Conservation (phyloP, 2,329 filamentous ascomycete species). For the Arachnopeziza araneosa region DNA sequence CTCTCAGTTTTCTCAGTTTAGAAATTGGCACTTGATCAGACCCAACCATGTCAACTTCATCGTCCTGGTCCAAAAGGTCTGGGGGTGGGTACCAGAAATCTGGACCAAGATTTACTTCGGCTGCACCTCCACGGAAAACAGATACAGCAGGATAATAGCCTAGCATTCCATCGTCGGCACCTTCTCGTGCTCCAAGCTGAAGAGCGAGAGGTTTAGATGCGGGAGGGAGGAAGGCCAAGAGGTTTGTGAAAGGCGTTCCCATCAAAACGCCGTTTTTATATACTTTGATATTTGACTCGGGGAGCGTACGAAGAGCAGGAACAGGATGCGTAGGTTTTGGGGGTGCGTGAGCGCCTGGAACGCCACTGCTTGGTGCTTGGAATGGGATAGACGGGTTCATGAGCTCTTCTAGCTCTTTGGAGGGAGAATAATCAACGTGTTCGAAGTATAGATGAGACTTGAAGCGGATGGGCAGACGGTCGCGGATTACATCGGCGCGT, state of each 20-base stretch:
- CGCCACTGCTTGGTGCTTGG: slow-evolving; percentile 33
- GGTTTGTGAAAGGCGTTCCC: slow-evolving; percentile 81
- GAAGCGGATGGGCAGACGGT: slow-evolving; percentile 90
- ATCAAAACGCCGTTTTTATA: slow-evolving; percentile 89
- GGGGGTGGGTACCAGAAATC: slow-evolving; percentile 86
- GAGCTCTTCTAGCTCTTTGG: slow-evolving; percentile 81
- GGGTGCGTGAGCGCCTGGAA: slow-evolving; percentile 23
- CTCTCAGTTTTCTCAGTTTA: slow-evolving; percentile 38
- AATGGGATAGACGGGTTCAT: slow-evolving; percentile 60
- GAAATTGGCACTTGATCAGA: slow-evolving; percentile 30
- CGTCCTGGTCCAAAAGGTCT: slow-evolving; percentile 40
- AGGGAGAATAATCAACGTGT: slow-evolving; percentile 80
- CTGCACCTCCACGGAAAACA: slow-evolving; percentile 84
- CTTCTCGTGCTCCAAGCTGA: slow-evolving; percentile 72
- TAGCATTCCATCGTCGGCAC: slow-evolving; percentile 88
- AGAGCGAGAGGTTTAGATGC: slow-evolving; percentile 67
- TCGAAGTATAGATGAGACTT: slow-evolving; percentile 94
- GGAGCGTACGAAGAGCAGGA: slow-evolving; percentile 77
- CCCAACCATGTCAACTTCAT: slow-evolving; percentile 45
- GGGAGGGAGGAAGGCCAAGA: slow-evolving; percentile 86
- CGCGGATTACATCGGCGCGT: slow-evolving; percentile 81
- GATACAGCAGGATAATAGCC: slow-evolving; percentile 95
- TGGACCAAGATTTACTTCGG: slow-evolving; percentile 90
- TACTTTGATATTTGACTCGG: slow-evolving; percentile 77
- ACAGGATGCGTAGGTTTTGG: slow-evolving; percentile 68